Conservation (phyloP, 1,284 basidiomycete genomes). For the Apiotrichum sp. region DNA sequence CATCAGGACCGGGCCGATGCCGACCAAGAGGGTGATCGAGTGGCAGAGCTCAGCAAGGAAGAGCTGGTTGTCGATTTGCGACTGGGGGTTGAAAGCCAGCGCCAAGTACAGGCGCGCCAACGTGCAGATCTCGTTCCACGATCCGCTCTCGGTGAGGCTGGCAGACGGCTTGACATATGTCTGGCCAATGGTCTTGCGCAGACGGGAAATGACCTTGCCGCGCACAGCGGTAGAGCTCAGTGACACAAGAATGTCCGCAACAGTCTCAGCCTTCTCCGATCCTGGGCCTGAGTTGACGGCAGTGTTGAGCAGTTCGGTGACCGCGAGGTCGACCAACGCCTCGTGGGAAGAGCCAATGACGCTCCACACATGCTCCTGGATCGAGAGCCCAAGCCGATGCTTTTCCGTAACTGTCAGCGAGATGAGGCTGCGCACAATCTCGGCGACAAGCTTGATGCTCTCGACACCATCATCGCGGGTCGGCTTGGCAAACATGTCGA, state of each 20-base stretch:
- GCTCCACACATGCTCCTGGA: constrained; percentile 69
- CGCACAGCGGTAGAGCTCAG: constrained; percentile 70
- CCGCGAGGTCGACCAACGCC: constrained; percentile 60
- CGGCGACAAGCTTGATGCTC: constrained; percentile 52
- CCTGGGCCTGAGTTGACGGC: constrained; percentile 75
- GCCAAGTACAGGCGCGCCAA: constrained; percentile 66
- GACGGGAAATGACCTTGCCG: constrained; percentile 66
- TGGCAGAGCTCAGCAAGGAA: constrained; percentile 78
- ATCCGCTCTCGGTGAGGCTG: constrained; percentile 61
- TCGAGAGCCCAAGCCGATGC: constrained; percentile 58
- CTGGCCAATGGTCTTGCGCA: constrained; percentile 73
- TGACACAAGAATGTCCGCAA: constrained; percentile 66
- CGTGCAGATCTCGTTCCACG: constrained; percentile 78
- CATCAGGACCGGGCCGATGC: constrained; percentile 64
- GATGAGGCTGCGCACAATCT: constrained; percentile 68
- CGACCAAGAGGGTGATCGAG: constrained; percentile 66
- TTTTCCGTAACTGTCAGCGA: constrained; percentile 65
- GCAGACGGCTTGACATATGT: constrained; percentile 60
- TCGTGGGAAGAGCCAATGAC: constrained; percentile 65
- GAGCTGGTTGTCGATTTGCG: constrained; percentile 62
- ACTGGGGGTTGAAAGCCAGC: constrained; percentile 62
- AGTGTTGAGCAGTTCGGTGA: constrained; percentile 70
- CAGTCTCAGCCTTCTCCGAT: constrained; percentile 65
- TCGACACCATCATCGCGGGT: constrained; percentile 49
- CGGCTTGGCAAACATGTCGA: constrained; percentile 65